A percentile compares a stretch with the other conserved stretches of the same genome.
phyloP scores from a whole-genome alignment of 2,329 filamentous ascomycete genomes.

The Pseudocercospora eumusae region DNA sequence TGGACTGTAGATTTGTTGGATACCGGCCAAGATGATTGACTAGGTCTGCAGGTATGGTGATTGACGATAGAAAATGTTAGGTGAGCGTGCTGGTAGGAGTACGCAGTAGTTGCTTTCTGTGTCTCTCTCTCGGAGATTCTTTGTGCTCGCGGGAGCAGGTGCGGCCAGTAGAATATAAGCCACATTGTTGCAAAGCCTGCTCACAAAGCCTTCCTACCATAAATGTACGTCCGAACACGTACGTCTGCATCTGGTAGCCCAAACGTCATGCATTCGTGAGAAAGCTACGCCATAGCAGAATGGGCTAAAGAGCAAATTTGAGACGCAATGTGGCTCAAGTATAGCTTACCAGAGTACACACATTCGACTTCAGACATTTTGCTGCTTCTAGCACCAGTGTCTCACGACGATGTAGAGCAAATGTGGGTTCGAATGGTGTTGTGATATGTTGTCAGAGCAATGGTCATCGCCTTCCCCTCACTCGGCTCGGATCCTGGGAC shows the following conservation, averaged over 20 bases:
- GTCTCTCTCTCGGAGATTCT: not conserved
- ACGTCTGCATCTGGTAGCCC: slow-evolving; percentile 8
- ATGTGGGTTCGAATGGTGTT: not conserved
- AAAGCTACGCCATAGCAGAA: slow-evolving; percentile 2
- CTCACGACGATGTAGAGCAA: not conserved
- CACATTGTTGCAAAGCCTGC: not conserved
- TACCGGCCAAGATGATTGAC: not conserved
- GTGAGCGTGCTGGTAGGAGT: not conserved
- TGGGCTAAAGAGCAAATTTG: not conserved
- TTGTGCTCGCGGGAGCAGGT: not conserved
- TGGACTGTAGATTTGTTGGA: not conserved
- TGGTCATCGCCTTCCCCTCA: slow-evolving; percentile 4
- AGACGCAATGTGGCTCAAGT: not conserved
- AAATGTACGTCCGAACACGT: slow-evolving; percentile 5
- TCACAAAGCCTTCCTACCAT: slow-evolving; percentile 9
- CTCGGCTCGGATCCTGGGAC: not conserved
- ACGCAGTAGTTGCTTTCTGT: not conserved
- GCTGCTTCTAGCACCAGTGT: not conserved
- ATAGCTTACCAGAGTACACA: not conserved
- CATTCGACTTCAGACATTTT: not conserved
- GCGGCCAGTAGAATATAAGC: not conserved
- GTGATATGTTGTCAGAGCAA: not conserved
- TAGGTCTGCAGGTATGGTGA: not conserved
- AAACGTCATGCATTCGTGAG: slow-evolving; percentile 20
- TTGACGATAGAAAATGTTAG: not conserved